These are phyloP conservation scores for Brassica balearica DNA, from an alignment of 441 rosid genomes.

Conservation along the genomic window DNA sequence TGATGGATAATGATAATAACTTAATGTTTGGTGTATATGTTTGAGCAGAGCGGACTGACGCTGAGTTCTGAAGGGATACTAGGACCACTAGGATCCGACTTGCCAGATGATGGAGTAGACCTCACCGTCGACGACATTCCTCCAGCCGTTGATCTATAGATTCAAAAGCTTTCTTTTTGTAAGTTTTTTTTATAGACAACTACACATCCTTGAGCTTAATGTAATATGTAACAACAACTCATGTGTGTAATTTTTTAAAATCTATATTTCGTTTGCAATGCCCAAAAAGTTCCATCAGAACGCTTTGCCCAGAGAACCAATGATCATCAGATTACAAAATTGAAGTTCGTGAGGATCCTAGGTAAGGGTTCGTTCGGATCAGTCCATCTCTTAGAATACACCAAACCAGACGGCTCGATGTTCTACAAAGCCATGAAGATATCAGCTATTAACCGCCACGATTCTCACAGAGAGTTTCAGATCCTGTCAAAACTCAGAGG, in stretches of 20 bases:
- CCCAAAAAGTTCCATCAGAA: background rate
- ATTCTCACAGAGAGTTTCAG: background rate
- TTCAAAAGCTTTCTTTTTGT: conserved; percentile 7
- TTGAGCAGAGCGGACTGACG: conserved; percentile 79
- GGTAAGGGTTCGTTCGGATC: too few relatives aligned
- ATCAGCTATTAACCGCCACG: too few relatives aligned
- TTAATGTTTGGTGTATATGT: conserved; percentile 19
- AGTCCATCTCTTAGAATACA: too few relatives aligned
- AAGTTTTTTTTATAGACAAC: conserved; percentile 17
- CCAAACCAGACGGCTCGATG: too few relatives aligned
- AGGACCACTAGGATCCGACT: conserved; percentile 71
- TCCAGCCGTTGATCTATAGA: conserved; percentile 46
- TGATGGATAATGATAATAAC: conserved; percentile 8
- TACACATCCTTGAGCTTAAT: conserved; percentile 23
- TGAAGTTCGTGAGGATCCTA: too few relatives aligned
- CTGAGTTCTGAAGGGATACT: conserved; percentile 81
- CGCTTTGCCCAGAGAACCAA: too few relatives aligned
- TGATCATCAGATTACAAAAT: too few relatives aligned
- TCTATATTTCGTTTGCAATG: background rate
- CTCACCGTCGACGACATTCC: conserved; percentile 54
- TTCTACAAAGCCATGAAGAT: too few relatives aligned
- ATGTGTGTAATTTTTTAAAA: background rate
- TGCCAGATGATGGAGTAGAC: conserved; percentile 84
- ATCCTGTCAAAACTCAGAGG: too few relatives aligned
- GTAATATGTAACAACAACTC: conserved; percentile 21